Conservation (phyloP, 768 basidiomycete species). For the Lactarius indigo region DNA sequence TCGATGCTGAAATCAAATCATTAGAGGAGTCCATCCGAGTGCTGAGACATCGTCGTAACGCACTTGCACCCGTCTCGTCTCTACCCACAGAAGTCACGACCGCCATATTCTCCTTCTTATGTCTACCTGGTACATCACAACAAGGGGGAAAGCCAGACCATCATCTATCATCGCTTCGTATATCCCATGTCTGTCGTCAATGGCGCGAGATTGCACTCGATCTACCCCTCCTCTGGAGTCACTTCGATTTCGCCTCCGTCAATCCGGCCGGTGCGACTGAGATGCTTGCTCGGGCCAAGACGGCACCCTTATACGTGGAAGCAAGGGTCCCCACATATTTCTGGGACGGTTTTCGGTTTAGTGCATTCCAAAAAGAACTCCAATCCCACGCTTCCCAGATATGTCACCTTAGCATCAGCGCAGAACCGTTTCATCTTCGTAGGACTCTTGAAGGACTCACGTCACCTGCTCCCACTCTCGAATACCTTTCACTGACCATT, state of each 20-base stretch:
- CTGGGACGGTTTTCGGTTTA: neutral
- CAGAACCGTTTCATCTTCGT: neutral
- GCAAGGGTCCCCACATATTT: neutral
- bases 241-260: neutral
- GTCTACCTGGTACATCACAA: neutral
- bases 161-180: slow-evolving; percentile 3
- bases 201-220: slow-evolving; percentile 23
- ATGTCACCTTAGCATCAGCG: neutral
- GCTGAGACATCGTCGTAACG: neutral
- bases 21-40: neutral
- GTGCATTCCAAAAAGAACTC: neutral
- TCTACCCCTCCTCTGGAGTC: slow-evolving; percentile 15
- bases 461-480: too few species aligned
- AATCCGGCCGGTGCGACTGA: neutral
- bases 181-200: slow-evolving; percentile 18
- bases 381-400: neutral
- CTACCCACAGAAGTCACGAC: neutral
- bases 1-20: neutral
- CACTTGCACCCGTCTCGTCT: neutral
- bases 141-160: neutral
- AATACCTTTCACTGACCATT: neutral
- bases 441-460: neutral
- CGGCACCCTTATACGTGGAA: neutral
- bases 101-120: neutral
- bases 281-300: slow-evolving; percentile 10